A percentile compares a stretch with the other conserved stretches of the same genome.
These are phyloP conservation scores for Talaromyces albobiverticillius DNA, from an alignment of 2,329 filamentous ascomycete species.

Conservation along the genomic window DNA sequence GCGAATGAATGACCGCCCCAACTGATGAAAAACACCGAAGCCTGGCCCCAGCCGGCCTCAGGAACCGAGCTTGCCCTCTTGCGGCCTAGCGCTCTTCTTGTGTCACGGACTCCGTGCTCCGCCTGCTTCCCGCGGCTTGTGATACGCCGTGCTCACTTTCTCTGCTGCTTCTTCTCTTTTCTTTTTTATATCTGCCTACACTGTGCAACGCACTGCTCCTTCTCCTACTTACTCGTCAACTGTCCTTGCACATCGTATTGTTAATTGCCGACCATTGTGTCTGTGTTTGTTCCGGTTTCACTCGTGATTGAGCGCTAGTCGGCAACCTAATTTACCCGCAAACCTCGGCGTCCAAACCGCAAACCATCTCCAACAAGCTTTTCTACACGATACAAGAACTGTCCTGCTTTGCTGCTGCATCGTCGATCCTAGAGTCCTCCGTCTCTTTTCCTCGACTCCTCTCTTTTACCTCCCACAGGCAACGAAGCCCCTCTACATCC, in stretches of 20 bases:
- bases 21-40: too few relatives aligned
- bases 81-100: neutral
- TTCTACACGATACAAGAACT: neutral
- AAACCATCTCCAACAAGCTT: neutral
- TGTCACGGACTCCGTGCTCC: neutral
- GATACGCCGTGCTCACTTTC: neutral
- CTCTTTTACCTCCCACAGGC: constrained; percentile 45
- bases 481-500: constrained; percentile 82
- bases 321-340: too few relatives aligned
- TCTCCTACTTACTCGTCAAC: neutral
- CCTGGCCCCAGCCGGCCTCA: too few relatives aligned
- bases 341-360: neutral
- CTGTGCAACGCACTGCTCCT: too few relatives aligned
- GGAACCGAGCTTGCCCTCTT: neutral
- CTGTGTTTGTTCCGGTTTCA: neutral
- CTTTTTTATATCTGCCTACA: too few relatives aligned
- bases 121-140: neutral
- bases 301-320: constrained; percentile 12
- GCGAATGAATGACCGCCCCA: too few relatives aligned
- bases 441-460: neutral
- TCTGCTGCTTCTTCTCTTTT: neutral
- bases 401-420: neutral
- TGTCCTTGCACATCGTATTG: too few relatives aligned
- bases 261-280: too few relatives aligned
- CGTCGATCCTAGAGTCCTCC: neutral